phyloP scores from a whole-genome alignment of 352 stramenopile species.

The Phytophthora agathidicida region DNA sequence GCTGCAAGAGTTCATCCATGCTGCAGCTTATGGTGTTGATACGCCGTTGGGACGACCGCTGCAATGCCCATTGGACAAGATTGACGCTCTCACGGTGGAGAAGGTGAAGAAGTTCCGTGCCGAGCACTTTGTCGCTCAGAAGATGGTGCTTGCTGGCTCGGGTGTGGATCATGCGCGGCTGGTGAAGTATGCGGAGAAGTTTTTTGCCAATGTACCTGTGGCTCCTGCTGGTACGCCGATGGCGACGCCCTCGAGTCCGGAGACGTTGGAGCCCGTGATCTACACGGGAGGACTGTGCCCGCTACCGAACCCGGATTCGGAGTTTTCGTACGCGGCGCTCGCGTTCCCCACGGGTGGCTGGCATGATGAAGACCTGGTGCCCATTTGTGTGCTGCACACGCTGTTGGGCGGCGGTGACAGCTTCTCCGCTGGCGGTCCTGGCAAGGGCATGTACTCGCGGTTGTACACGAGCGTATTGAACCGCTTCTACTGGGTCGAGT shows the following conservation, averaged over 20 bases:
- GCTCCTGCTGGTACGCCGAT: conserved; percentile 17
- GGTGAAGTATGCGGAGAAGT: conserved; percentile 87
- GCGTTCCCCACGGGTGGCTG: conserved; percentile 97
- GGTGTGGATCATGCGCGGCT: conserved; percentile 96
- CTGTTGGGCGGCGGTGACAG: conserved; percentile 97
- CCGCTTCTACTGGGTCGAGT: conserved; percentile 97
- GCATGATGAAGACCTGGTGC: conserved; percentile 96
- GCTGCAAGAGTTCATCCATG: conserved; percentile 87
- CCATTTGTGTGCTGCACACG: conserved; percentile 97
- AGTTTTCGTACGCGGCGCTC: conserved; percentile 92
- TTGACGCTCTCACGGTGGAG: conserved; percentile 75
- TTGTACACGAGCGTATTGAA: conserved; percentile 99
- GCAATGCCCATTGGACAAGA: conserved; percentile 82
- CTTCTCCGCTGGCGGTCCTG: conserved; percentile 98
- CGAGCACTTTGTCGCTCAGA: conserved; percentile 88
- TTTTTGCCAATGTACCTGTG: conserved; percentile 82
- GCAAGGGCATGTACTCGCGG: conserved; percentile 99
- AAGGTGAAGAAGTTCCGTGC: conserved; percentile 74
- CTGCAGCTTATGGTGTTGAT: conserved; percentile 83
- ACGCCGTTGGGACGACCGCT: conserved; percentile 79
- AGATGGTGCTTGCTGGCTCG: conserved; percentile 92
- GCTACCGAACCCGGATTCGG: conserved; percentile 69
- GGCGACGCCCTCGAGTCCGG: conserved; percentile 35
- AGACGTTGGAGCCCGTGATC: conserved; percentile 50
- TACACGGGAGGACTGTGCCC: conserved; percentile 78